These are phyloP conservation scores for Tuber magnatum DNA, from an alignment of 495 filamentous ascomycete genomes.

Conservation along the genomic window DNA sequence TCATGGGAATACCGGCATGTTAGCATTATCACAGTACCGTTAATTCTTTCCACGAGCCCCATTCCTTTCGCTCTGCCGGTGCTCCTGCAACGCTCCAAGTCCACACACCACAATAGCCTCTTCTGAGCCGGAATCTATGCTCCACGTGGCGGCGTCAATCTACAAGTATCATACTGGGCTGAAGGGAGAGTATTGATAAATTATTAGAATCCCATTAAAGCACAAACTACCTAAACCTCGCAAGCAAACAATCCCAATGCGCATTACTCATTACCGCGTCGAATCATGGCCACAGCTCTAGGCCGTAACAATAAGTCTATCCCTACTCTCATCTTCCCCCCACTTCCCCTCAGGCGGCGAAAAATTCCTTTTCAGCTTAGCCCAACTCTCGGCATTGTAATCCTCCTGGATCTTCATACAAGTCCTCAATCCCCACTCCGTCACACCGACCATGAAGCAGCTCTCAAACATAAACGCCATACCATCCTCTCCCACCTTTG, in stretches of 20 bases:
- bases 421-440: constrained; percentile 78
- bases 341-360: constrained; percentile 49
- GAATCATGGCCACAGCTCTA: neutral
- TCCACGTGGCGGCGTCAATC: neutral
- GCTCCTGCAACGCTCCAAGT: neutral
- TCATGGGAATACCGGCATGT: neutral
- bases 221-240: neutral
- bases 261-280: neutral
- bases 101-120: neutral
- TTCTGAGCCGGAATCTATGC: neutral
- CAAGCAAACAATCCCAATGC: neutral
- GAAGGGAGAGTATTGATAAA: neutral
- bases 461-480: constrained; percentile 65
- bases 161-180: neutral
- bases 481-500: constrained; percentile 52
- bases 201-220: neutral
- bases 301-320: neutral
- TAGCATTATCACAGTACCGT: neutral
- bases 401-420: constrained; percentile 77
- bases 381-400: constrained; percentile 84
- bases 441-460: constrained; percentile 79
- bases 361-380: constrained; percentile 69
- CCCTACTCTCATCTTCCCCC: constrained; percentile 6
- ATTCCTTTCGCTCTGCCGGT: neutral
- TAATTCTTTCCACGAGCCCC: neutral